Evolutionary conservation across 345 rosid species (phyloP), one percentile per base, ranked within the genome.

Genomic region (Luvunga scandens): DNA sequence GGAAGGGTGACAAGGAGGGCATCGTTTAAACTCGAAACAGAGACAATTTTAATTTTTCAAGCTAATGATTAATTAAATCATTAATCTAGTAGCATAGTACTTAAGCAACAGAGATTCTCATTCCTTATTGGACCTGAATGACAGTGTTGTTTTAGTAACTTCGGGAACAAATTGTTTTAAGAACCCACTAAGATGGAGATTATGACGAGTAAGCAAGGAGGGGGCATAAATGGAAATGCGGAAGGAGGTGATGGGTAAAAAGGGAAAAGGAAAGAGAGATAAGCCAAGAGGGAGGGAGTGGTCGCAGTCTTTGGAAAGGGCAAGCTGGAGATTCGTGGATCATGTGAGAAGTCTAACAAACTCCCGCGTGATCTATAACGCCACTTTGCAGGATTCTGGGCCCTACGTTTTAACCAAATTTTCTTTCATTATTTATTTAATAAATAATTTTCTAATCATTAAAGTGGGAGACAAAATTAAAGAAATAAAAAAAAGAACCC

Each of bases 261-360:
- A 10, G 1, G 12, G n/a, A 4, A 53, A 53, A 77, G 19, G 24
- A n/a, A 16, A 34, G 14, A 30, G 38, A 5, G 42, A 27, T 16
- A 31, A 50, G 36, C 18, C 60, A 53, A 30, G 31, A 21, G 0
- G 6, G 12, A 30, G 30, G 34, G 12, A 59, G 77, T 65, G n/a
- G 86, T 83, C 85, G 72, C 70, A 6, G 24, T 80, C 73, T 56
- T 66, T 64, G 79, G 74, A 81, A 82, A 86, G 80, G 75, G 30
- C 7, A 74, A 59, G 65, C 38, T 50, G 81, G 45, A 78, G 75
- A 74, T 74, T 59, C 77, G 85, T 34, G 87, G 83, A 84, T 84
- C 87, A 84, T 84, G 91, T 88, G 90, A 79, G 59, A 31, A 61
- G 28, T 39, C 79, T 77, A 79, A 82, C 85, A 82, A 76, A 78